Evolutionary conservation across 2,329 filamentous ascomycete genomes (phyloP), one percentile per base, ranked within the genome.

Genomic region (Trichophyton benhamiae): DNA sequence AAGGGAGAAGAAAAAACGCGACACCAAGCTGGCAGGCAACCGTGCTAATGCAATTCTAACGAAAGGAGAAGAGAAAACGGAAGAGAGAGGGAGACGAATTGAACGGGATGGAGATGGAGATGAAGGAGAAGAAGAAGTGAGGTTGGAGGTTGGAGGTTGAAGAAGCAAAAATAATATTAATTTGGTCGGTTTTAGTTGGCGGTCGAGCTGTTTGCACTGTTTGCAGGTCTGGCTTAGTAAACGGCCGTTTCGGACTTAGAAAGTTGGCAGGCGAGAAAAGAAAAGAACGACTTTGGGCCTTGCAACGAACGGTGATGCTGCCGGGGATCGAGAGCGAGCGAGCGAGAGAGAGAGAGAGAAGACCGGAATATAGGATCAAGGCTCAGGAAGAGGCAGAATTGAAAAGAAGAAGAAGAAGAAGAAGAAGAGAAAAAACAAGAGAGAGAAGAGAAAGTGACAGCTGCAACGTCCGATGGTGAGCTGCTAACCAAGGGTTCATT

Each of bases 31-130:
- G 20, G 20, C 30, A 49, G 13, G 22, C 20, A 22, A 49, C 13
- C 46, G 46, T 49, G 49, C 41, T 61, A 61, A 61, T 27, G 30
- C 61, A 57, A 64, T 60, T 65, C 60, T 48, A 58, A 63, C 61
- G 65, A 67, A 66, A 63, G 60, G 62, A 61, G 22, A 52, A 58
- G 58, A 62, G 22, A 60, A 59, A 41, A 66, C 6, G 63, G 67
- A 65, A 65, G 66, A 64, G 66, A 65, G 62, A 66, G 62, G 65
- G 62, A 30, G 53, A 42, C 36, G 57, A 44, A 25, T 27, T 49
- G 42, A 59, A 33, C 27, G 17, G n/a, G 58, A 57, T 30, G 63
- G 62, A 52, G 65, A 55, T 42, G 66, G 63, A 57, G 27, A 17
- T 3, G 36, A 41, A 57, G 53, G 3, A 57, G 30, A 30, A 17